phyloP scores from a whole-genome alignment of 73 alveolate species.

The Stentor roeselii region DNA sequence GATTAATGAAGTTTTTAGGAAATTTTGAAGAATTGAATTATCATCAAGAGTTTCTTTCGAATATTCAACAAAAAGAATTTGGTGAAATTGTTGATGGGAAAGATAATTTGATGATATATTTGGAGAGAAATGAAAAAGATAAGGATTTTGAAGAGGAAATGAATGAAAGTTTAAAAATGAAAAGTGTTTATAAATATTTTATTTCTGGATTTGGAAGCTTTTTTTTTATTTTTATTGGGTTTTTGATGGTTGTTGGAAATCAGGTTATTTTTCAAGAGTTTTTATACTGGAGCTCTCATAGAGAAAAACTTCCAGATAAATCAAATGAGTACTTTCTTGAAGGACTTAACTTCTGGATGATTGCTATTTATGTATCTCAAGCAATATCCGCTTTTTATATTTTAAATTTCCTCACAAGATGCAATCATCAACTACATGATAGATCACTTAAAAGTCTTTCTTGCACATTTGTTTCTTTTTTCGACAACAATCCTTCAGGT shows the following conservation, averaged over 20 bases:
- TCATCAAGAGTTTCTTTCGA: neutral
- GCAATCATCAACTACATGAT: neutral
- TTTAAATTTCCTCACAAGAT: neutral
- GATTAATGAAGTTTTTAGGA: neutral
- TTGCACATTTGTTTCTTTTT: conserved; percentile 5
- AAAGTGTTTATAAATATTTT: too few species aligned
- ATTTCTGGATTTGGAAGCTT: neutral
- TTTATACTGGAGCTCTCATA: neutral
- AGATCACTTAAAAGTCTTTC: neutral
- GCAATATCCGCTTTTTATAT: neutral
- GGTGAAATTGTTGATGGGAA: neutral
- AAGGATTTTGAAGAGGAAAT: neutral
- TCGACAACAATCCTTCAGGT: conserved; percentile 54
- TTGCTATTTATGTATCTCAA: neutral
- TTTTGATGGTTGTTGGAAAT: neutral
- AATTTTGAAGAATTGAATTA: neutral
- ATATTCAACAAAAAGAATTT: neutral
- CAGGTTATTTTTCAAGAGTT: neutral
- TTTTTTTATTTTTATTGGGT: too few species aligned
- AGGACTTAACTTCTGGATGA: neutral
- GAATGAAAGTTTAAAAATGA: neutral
- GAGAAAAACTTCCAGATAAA: neutral
- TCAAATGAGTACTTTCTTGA: neutral
- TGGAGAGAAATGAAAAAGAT: neutral
- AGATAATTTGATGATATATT: too few species aligned